Percentiles rank a stretch among this genome's conserved stretches.
These are phyloP conservation scores for Coleophoma crateriformis DNA, from an alignment of 2,329 filamentous ascomycete genomes.

Conservation along the genomic window DNA sequence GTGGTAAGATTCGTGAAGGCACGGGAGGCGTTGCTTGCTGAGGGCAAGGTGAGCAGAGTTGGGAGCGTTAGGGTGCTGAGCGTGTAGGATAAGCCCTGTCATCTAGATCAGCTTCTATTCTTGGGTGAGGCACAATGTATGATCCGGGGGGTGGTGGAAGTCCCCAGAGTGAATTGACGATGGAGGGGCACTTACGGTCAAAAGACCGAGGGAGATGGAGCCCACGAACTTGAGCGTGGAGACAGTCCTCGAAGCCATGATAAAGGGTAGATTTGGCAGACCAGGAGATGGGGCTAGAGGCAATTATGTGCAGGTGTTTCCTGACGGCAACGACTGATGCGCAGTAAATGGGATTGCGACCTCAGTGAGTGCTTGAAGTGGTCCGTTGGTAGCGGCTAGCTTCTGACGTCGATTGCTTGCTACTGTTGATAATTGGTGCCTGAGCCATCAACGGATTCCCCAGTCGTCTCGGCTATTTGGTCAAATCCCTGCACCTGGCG, in stretches of 20 bases:
- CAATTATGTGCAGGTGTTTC: no score
- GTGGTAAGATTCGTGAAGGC: slow-evolving; percentile 64
- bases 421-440: slow-evolving; percentile 1
- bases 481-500: background rate
- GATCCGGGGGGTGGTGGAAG: no score
- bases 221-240: slow-evolving; percentile 88
- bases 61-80: slow-evolving; percentile 74
- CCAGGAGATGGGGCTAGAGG: no score
- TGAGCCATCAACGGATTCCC: background rate
- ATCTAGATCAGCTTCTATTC: no score
- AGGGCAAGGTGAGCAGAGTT: slow-evolving; percentile 73
- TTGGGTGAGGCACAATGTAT: no score
- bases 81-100: slow-evolving; percentile 82
- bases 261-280: background rate
- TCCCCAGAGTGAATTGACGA: background rate
- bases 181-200: slow-evolving; percentile 62
- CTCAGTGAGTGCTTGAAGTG: background rate
- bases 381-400: background rate
- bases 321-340: slow-evolving; percentile 18
- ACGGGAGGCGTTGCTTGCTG: slow-evolving; percentile 63
- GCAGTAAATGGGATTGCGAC: background rate
- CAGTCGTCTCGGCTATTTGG: background rate
- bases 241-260: slow-evolving; percentile 64
- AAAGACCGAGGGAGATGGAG: slow-evolving; percentile 78
- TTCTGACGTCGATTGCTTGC: background rate